A percentile compares a stretch with the other conserved stretches of the same genome.
Conservation (phyloP, 495 filamentous ascomycete genomes). For the Oidiodendron maius region DNA sequence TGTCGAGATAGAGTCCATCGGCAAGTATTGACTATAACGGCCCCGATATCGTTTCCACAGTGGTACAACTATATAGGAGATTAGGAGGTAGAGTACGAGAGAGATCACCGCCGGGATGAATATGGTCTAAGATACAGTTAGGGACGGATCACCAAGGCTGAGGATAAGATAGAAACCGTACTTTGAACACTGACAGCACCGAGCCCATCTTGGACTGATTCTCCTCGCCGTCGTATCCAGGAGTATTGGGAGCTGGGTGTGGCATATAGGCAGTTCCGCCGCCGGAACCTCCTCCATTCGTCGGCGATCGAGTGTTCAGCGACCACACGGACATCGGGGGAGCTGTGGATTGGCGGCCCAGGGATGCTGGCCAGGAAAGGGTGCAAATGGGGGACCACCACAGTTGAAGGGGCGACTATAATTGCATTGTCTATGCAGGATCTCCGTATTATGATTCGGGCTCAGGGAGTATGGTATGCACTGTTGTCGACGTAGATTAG, state of each 20-base stretch:
- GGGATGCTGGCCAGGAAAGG: background rate
- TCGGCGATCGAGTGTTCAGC: background rate
- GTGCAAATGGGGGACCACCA: too few relatives aligned
- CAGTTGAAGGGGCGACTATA: background rate
- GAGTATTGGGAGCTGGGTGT: conserved; percentile 19
- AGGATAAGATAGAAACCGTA: too few relatives aligned
- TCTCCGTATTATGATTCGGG: too few relatives aligned
- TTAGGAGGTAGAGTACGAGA: conserved; percentile 63
- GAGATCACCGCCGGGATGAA: conserved; percentile 74
- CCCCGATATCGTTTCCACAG: conserved; percentile 69
- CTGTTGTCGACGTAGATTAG: too few relatives aligned
- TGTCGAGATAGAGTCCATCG: conserved; percentile 55
- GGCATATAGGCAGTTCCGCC: conserved; percentile 15
- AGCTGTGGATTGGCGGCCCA: background rate
- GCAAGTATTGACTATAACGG: conserved; percentile 68
- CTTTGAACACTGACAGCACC: conserved; percentile 16
- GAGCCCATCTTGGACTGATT: conserved; percentile 11
- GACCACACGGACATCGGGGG: background rate
- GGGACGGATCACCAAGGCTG: background rate
- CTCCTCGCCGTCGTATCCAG: conserved; percentile 8
- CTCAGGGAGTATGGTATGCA: too few relatives aligned
- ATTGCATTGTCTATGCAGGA: conserved; percentile 1
- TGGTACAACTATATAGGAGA: conserved; percentile 66
- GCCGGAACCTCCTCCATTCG: background rate
- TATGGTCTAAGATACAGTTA: conserved; percentile 52